A percentile compares a stretch with the other conserved stretches of the same genome.
Evolutionary conservation across 306 rosid genomes (phyloP).

Genomic region (Inga laurina): DNA sequence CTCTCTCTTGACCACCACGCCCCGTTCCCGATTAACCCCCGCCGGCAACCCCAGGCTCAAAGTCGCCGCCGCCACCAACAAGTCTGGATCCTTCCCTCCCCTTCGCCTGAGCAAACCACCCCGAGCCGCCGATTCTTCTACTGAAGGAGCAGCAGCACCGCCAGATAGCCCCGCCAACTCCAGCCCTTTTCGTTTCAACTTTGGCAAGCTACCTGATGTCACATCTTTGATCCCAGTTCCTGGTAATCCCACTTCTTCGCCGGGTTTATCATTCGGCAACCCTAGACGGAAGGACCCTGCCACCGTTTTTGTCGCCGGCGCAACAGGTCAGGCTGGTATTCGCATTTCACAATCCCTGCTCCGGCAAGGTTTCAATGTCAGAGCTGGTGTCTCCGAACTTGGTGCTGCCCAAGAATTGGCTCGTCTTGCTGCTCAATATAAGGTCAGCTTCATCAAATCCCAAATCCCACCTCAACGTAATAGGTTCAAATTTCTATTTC

Average conservation of each 20-base stretch:
- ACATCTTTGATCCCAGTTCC: conserved; percentile 68
- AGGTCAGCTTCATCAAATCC: conserved; percentile 42
- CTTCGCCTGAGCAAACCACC: conserved; percentile 57
- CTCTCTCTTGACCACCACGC: conserved; percentile 53
- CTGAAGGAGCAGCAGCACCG: conserved; percentile 32
- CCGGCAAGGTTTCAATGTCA: conserved; percentile 80
- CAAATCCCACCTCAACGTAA: background rate
- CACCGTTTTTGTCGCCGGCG: conserved; percentile 87
- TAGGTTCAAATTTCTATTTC: background rate
- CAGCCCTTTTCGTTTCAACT: conserved; percentile 58
- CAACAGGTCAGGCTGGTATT: conserved; percentile 82
- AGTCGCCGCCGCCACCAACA: conserved; percentile 49
- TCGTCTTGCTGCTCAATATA: conserved; percentile 80
- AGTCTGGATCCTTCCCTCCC: conserved; percentile 54
- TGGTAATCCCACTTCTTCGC: conserved; percentile 41
- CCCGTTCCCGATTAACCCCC: conserved; percentile 40
- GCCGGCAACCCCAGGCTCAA: conserved; percentile 44
- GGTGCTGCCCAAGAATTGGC: conserved; percentile 88
- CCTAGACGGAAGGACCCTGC: conserved; percentile 74
- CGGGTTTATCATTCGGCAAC: conserved; percentile 65
- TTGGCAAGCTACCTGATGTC: conserved; percentile 72
- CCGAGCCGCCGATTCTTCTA: conserved; percentile 36
- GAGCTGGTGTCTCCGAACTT: conserved; percentile 93
- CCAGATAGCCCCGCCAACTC: conserved; percentile 43
- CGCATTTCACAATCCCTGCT: conserved; percentile 78